Conservation (phyloP, 169 alveolate genomes). For the Sarcocystis neurona region DNA sequence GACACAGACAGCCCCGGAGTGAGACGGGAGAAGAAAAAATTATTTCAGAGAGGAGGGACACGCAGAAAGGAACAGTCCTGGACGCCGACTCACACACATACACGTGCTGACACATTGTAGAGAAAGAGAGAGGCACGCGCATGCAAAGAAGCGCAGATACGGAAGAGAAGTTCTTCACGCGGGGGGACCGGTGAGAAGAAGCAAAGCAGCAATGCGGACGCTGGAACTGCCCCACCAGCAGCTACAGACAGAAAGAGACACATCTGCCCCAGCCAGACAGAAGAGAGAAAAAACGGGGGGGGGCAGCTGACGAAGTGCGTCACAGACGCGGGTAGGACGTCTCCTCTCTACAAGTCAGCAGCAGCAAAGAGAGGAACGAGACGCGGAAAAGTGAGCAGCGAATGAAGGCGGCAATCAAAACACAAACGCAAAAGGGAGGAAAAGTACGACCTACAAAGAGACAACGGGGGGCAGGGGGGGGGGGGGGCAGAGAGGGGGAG, state of each 20-base stretch:
- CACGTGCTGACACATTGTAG: not conserved
- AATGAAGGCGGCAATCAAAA: not conserved
- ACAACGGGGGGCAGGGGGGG: not conserved
- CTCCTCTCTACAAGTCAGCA: too few species aligned
- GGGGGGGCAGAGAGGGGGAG: not conserved
- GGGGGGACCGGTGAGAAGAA: not conserved
- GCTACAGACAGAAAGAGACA: not conserved
- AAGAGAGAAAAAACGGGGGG: constrained; percentile 3
- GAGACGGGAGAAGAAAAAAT: not conserved
- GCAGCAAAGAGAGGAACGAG: too few species aligned
- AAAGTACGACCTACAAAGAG: not conserved
- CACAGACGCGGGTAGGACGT: too few species aligned
- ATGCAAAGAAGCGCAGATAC: not conserved
- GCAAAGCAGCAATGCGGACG: not conserved
- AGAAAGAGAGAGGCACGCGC: not conserved
- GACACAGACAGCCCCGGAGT: not conserved
- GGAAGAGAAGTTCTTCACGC: not conserved
- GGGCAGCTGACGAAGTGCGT: too few species aligned
- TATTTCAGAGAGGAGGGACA: not conserved
- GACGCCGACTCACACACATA: not conserved
- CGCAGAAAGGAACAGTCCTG: not conserved
- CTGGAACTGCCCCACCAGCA: not conserved
- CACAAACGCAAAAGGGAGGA: not conserved
- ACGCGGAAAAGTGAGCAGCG: not conserved
- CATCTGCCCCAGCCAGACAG: not conserved